Base-by-base conservation (phyloP, 495 filamentous ascomycete species). In the Paragyromitra xinjiangensis region DNA sequence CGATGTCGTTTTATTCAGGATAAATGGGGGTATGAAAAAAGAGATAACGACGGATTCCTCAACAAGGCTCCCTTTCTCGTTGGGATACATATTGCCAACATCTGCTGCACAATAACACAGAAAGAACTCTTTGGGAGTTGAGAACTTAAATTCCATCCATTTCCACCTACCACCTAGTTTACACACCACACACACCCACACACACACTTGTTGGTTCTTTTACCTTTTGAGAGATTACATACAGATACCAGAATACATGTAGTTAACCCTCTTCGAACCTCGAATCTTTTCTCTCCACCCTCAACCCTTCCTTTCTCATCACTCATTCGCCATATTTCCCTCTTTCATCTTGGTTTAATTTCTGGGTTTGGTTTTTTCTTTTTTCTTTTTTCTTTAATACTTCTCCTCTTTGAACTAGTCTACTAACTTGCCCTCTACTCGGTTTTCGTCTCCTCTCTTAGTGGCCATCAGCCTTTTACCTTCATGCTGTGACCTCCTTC, bases 401-500 rank as follows among this genome's bases (percentile, higher is more conserved):
- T 42, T 61, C 48, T 26, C 2, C 16, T 37, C 61, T 34, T 34
- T 34, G 3, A 34, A n/a, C 56, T 34, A 37, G 29, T 37, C 14
- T 37, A 19, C 22, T 55, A 14, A 7, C 29, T 56, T 19, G 3
- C 11, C 58, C 9, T 45, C 39, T 24, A 1, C 73, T 34, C 24
- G 19, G 14, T 24, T 58, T 58, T 58, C 37, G 8, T 62, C 69
- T 16, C 53, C 59, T 39, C 51, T 50, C 51, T 50, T 7, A n/a
- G 24, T 29, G 45, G 22, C 37, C 44, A 58, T n/a, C 44, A 61
- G 48, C 53, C 24, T 19, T 44, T 29, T n/a, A 34, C 48, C 66
- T 71, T 70, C 53, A 78, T 78, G 77, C 61, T 78, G 66, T 65
- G 71, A 56, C 34, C 29, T 78, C 39, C 59, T 19, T 22, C 53